Conservation (phyloP, 345 rosid genomes). For the Tarenaya hassleriana region DNA sequence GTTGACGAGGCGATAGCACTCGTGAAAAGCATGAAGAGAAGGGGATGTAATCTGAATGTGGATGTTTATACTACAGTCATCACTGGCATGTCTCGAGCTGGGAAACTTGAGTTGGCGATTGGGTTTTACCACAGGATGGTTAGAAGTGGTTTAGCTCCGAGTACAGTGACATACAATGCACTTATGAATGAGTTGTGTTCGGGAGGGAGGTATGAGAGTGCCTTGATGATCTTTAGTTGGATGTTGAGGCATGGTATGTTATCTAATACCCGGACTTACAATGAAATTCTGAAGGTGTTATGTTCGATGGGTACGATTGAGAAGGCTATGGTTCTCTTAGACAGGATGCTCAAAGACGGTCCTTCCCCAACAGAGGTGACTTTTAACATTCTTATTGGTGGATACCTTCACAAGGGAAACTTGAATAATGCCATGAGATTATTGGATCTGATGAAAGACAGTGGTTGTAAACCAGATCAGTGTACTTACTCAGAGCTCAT, state of each 20-base stretch:
- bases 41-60: conserved; percentile 44
- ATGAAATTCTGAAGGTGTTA: conserved; percentile 40
- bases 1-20: conserved; percentile 47
- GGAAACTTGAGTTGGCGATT: conserved; percentile 43
- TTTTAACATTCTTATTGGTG: conserved; percentile 44
- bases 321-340: conserved; percentile 46
- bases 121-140: conserved; percentile 58
- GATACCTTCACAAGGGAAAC: conserved; percentile 35
- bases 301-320: conserved; percentile 38
- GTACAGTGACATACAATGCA: conserved; percentile 45
- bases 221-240: conserved; percentile 42
- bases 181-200: conserved; percentile 43
- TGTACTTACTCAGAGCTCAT: conserved; percentile 58
- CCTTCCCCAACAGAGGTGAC: conserved; percentile 48
- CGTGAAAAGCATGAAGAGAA: conserved; percentile 36
- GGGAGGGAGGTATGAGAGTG: conserved; percentile 31
- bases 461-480: conserved; percentile 40
- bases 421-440: conserved; percentile 42
- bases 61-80: conserved; percentile 56
- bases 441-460: conserved; percentile 42
- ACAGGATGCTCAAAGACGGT: conserved; percentile 39
- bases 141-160: conserved; percentile 43
- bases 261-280: conserved; percentile 37
- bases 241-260: conserved; percentile 33
- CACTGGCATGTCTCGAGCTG: conserved; percentile 38